Evolutionary conservation across 371 early-diverging fungal genomes (phyloP), one percentile per base, ranked within the genome.

Genomic region (Lichtheimia ornata): DNA sequence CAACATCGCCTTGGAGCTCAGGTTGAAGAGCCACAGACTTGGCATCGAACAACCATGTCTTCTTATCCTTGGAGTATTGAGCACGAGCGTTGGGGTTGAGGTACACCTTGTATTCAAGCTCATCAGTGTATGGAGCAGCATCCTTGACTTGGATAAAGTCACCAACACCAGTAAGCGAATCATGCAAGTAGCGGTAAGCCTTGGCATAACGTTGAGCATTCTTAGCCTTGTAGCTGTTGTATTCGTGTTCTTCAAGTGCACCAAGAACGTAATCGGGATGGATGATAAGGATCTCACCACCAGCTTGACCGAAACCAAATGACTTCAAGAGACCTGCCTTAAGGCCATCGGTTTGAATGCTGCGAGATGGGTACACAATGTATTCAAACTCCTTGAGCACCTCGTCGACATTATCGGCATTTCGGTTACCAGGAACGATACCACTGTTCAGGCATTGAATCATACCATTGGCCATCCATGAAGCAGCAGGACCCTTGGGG

Each of bases 381-480:
- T 91, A 82, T 58, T 93, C 89, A 67, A 84, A 95, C 63, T 92
- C 81, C 58, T 88, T 79, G 70, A 97, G 85, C 18, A 87, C 78
- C 44, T 82, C 85, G 61, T 93, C 96, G 50, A 95, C 88, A 76
- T 97, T 97, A 81, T 97, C 97, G 50, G 93, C 90, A 73, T 97
- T 97, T 70, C 96, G 94, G 83, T 97, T 97, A 59, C 97, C 97
- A 25, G 97, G 97, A 50, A 96, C 82, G 61, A 94, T 77, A 70
- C 97, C 95, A 42, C 93, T 91, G 67, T 91, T 86, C 61, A 97
- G 81, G 53, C 87, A 80, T 73, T 97, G 96, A 61, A 96, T 79
- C 63, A 92, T 85, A 64, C 97, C 96, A 82, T 96, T 96, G 67
- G 95, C 87, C 97, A 97, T 97, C 95, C 95, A 96, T n/a, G 94